Percentiles rank a stretch among this genome's conserved stretches.
Evolutionary conservation across 768 basidiomycete species (phyloP).

Genomic region (Harrya chromipes): DNA sequence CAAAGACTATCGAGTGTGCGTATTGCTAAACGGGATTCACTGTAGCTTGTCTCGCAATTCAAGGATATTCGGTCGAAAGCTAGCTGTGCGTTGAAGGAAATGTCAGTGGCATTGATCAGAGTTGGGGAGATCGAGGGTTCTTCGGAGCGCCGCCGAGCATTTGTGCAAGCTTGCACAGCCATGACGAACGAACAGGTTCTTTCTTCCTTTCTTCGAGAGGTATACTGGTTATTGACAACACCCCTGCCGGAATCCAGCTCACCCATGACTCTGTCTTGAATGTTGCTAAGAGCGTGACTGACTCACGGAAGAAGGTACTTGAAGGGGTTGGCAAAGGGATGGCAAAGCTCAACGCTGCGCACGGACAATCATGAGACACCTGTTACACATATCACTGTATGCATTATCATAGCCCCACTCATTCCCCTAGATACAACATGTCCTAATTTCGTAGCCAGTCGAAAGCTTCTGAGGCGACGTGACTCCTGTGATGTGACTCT

Average conservation of each 20-base stretch:
- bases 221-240: neutral
- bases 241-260: constrained; percentile 38
- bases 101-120: constrained; percentile 51
- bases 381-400: neutral
- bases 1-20: neutral
- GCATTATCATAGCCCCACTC: constrained; percentile 24
- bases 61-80: constrained; percentile 60
- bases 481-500: constrained; percentile 10
- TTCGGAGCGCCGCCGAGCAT: constrained; percentile 47
- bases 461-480: too few relatives aligned
- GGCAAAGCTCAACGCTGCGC: constrained; percentile 45
- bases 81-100: constrained; percentile 49
- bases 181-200: constrained; percentile 37
- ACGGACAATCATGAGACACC: constrained; percentile 28
- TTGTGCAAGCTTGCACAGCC: constrained; percentile 50
- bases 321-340: constrained; percentile 75
- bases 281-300: constrained; percentile 61
- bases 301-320: constrained; percentile 66
- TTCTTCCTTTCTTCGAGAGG: neutral
- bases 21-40: constrained; percentile 4
- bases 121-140: constrained; percentile 51
- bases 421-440: constrained; percentile 19
- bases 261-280: constrained; percentile 61
- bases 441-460: neutral
- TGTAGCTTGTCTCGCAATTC: constrained; percentile 63